phyloP scores from a whole-genome alignment of 2,329 filamentous ascomycete genomes.

The Zasmidium cellare region DNA sequence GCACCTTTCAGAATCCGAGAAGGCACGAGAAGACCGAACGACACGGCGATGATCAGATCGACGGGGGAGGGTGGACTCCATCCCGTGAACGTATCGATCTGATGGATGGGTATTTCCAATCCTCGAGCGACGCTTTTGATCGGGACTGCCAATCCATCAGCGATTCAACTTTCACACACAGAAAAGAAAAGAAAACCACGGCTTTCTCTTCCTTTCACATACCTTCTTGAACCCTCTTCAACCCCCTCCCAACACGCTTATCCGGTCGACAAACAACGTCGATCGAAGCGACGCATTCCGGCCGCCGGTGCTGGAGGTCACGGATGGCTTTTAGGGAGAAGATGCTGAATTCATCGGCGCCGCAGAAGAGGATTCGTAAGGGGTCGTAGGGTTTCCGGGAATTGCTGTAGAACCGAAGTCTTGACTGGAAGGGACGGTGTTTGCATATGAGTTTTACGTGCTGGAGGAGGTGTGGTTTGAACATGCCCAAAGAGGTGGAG shows the following conservation, averaged over 20 bases:
- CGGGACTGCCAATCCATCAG: slow-evolving; percentile 43
- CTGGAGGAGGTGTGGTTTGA: background rate
- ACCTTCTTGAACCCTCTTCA: slow-evolving; percentile 64
- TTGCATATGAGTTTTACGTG: background rate
- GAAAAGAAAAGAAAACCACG: no score
- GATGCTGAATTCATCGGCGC: slow-evolving; percentile 88
- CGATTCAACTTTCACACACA: background rate
- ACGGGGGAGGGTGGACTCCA: slow-evolving; percentile 67
- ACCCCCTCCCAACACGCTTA: slow-evolving; percentile 74
- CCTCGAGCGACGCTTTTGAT: slow-evolving; percentile 65
- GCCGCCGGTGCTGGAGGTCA: slow-evolving; percentile 42
- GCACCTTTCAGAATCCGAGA: slow-evolving; percentile 67
- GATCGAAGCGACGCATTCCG: slow-evolving; percentile 67
- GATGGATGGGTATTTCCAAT: slow-evolving; percentile 68
- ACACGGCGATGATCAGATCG: slow-evolving; percentile 87
- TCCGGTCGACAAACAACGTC: slow-evolving; percentile 81
- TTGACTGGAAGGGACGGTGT: background rate
- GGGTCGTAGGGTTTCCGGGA: slow-evolving; percentile 44
- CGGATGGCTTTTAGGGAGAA: slow-evolving; percentile 71
- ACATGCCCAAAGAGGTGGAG: background rate
- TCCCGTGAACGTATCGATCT: slow-evolving; percentile 76
- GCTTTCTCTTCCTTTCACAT: no score
- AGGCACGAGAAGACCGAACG: slow-evolving; percentile 89
- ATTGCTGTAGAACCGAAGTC: background rate
- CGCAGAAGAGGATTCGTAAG: slow-evolving; percentile 87